A percentile compares a stretch with the other conserved stretches of the same genome.
phyloP scores from a whole-genome alignment of 305 asterid species.

The Rubia peregrina region DNA sequence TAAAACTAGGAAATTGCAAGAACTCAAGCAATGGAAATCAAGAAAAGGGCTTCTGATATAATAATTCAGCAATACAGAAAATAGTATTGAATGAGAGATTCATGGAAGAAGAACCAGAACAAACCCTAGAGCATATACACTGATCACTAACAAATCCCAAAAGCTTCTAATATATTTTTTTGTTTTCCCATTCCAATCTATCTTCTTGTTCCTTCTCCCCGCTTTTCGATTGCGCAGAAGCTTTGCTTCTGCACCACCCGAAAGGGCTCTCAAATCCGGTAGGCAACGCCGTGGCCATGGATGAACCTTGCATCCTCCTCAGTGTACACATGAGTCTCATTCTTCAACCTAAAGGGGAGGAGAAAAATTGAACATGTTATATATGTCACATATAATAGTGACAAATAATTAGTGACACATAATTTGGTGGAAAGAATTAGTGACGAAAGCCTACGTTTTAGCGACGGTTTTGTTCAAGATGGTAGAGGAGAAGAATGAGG shows the following conservation, averaged over 20 bases:
- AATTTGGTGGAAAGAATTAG: neutral
- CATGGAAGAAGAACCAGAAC: conserved; percentile 8
- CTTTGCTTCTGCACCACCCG: conserved; percentile 11
- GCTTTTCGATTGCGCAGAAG: conserved; percentile 22
- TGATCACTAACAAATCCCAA: conserved; percentile 22
- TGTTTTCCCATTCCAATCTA: conserved; percentile 5
- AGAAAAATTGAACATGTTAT: neutral
- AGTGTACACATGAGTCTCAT: conserved; percentile 80
- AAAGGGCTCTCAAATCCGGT: conserved; percentile 35
- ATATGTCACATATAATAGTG: too few relatives aligned
- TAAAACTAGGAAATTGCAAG: neutral
- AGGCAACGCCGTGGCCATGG: conserved; percentile 84
- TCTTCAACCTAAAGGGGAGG: conserved; percentile 47
- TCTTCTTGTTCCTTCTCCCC: neutral
- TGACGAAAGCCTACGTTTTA: conserved; percentile 44
- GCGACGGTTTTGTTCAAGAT: conserved; percentile 81
- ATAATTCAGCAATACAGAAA: conserved; percentile 26
- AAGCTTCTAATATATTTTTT: conserved; percentile 19
- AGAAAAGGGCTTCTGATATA: conserved; percentile 22
- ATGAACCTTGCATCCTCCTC: conserved; percentile 97
- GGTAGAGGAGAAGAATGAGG: conserved; percentile 81
- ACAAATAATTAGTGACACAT: neutral
- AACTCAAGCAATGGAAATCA: conserved; percentile 12
- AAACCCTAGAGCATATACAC: conserved; percentile 21
- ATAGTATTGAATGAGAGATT: neutral